Evolutionary conservation across 2,329 filamentous ascomycete species (phyloP), one percentile per base, ranked within the genome.

Genomic region (Penicillium hesseltinei): DNA sequence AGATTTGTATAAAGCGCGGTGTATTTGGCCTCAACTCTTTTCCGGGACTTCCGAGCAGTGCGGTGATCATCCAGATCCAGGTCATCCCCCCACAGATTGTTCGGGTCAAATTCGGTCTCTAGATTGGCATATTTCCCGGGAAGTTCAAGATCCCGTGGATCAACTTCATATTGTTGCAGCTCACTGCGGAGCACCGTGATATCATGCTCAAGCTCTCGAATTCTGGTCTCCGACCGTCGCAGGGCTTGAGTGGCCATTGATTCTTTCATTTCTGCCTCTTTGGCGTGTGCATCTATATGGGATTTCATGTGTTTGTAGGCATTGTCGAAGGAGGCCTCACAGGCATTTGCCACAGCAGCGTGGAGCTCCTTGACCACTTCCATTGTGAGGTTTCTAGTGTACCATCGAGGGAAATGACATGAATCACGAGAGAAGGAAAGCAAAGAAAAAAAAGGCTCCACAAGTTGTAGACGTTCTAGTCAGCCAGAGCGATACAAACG

Each of bases 361-460:
- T 72, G 71, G 33, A 74, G 65, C 15, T 65, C 62, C 48, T 67
- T 68, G 25, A 75, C 47, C 29, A 66, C 51, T 29, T 75, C 73
- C 73, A 75, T 65, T 25, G 42, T 29, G 36, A n/a, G 8, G 3
- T 45, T 39, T 21, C 11, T 21, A n/a, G 17, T 23, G 36, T 40
- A 23, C 3, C 5, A 11, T 23, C 2, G 21, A 25, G 23, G 7
- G 19, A 15, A 10, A 51, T 42, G 5, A 7, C 17, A n/a, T 13
- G 21, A 2, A 19, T 43, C 11, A 31, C 7, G 10, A 38, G 46
- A 29, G 9, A 43, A 31, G 10, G 6, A 15, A 23, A 21, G 25
- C 9, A 2, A 19, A 21, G 27, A 27, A 3, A 25, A 42, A 2
- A 17, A 23, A 25, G 0, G 10, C 29, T 13, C 33, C 33, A 5